These are phyloP conservation scores for Gynandropsis gynandra DNA, from an alignment of 345 rosid species.

Conservation along the genomic window DNA sequence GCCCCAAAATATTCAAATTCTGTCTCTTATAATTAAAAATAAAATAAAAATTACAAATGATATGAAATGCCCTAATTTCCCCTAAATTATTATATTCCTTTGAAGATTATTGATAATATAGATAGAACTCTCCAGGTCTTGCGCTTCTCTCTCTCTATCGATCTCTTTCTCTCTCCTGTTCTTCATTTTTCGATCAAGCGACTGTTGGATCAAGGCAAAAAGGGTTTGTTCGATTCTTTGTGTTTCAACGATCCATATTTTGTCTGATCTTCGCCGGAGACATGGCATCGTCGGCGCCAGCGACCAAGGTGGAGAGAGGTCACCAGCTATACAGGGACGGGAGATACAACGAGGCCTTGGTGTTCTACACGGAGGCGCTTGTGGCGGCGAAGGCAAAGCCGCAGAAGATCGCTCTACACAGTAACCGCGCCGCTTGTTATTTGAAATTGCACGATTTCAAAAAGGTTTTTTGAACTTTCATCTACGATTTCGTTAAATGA, in stretches of 20 bases:
- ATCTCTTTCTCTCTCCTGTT: background rate
- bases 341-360: conserved; percentile 54
- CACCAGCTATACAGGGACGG: conserved; percentile 86
- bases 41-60: too few relatives aligned
- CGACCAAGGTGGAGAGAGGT: conserved; percentile 71
- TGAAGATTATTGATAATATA: background rate
- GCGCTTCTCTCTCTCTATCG: background rate
- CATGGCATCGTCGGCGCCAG: conserved; percentile 50
- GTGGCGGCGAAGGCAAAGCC: conserved; percentile 55
- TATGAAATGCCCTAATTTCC: background rate
- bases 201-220: too few relatives aligned
- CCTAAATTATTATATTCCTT: background rate
- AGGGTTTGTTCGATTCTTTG: too few relatives aligned
- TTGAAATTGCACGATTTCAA: conserved; percentile 74
- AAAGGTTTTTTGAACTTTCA: conserved; percentile 31
- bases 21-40: too few relatives aligned
- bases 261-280: background rate
- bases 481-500: background rate
- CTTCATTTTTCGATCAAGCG: background rate
- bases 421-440: conserved; percentile 92
- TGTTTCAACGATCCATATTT: conserved; percentile 5
- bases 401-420: conserved; percentile 84
- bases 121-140: too few relatives aligned
- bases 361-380: conserved; percentile 71
- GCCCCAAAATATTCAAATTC: too few relatives aligned